Percentiles rank a stretch among this genome's conserved stretches.
These are phyloP conservation scores for Discostella stelligera DNA, from an alignment of 352 stramenopile species.

Conservation along the genomic window DNA sequence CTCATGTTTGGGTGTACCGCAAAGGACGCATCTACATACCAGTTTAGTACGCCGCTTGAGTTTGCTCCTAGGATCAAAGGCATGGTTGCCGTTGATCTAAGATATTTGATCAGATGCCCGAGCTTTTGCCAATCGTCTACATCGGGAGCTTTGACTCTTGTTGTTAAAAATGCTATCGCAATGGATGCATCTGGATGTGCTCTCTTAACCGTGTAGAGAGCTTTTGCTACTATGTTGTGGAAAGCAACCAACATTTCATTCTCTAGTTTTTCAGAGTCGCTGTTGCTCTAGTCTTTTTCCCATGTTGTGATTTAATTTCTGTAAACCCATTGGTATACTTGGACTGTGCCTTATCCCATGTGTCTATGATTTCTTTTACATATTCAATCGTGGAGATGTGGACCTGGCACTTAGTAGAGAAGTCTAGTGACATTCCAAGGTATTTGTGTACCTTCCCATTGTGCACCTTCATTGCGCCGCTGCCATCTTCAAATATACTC, in stretches of 20 bases:
- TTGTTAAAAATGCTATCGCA: slow-evolving; percentile 44
- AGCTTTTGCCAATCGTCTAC: slow-evolving; percentile 25
- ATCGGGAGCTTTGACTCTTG: slow-evolving; percentile 22
- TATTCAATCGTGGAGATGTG: slow-evolving; percentile 32
- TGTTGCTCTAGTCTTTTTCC: neutral
- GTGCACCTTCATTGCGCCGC: slow-evolving; percentile 8
- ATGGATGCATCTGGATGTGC: slow-evolving; percentile 32
- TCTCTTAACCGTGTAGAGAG: slow-evolving; percentile 41
- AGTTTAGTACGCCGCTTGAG: too few species aligned
- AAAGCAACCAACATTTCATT: neutral
- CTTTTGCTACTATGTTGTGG: slow-evolving; percentile 27
- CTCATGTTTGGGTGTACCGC: too few species aligned
- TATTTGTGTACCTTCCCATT: slow-evolving; percentile 37
- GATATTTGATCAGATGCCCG: slow-evolving; percentile 31
- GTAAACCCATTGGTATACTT: neutral
- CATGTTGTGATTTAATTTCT: neutral
- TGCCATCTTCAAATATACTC: neutral
- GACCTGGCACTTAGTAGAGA: slow-evolving; percentile 9
- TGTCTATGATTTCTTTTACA: slow-evolving; percentile 29
- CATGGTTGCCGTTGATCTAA: neutral
- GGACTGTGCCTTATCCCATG: neutral
- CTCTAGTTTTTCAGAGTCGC: neutral
- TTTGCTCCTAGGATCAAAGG: too few species aligned
- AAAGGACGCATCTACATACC: too few species aligned
- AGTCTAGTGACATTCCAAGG: slow-evolving; percentile 50